phyloP scores from a whole-genome alignment of 225 moss, liverwort and hornwort genomes.

The Anthoceros angustus region DNA sequence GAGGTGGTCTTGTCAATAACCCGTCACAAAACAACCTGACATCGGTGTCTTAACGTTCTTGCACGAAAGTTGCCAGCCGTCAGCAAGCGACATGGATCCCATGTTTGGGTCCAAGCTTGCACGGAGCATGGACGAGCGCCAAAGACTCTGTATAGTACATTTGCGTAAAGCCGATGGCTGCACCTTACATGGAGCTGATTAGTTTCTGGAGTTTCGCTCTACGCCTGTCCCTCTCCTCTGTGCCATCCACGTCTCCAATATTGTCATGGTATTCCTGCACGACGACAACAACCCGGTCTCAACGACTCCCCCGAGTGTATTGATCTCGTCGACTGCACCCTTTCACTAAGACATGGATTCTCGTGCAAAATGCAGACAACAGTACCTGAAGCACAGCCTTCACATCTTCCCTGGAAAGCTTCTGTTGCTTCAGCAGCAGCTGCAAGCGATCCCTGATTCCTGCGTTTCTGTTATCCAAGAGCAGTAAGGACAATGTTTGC shows the following conservation, averaged over 20 bases:
- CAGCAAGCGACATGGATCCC: too few relatives aligned
- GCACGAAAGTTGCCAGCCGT: too few relatives aligned
- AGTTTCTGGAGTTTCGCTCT: conserved; percentile 73
- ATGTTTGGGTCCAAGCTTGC: too few relatives aligned
- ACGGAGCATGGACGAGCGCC: too few relatives aligned
- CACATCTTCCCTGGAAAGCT: conserved; percentile 59
- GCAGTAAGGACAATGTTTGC: too few relatives aligned
- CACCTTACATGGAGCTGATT: conserved; percentile 44
- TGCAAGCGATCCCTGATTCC: conserved; percentile 78
- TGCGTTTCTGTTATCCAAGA: conserved; percentile 37
- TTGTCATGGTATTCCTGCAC: conserved; percentile 77
- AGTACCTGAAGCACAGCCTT: conserved; percentile 70
- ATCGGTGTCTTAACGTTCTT: too few relatives aligned
- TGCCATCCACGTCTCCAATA: conserved; percentile 72
- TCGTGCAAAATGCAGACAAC: not conserved
- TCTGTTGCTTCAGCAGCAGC: conserved; percentile 68
- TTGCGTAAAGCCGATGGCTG: conserved; percentile 1
- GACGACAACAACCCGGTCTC: not conserved
- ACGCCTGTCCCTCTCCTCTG: conserved; percentile 72
- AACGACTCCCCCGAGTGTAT: not conserved
- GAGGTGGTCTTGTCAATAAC: too few relatives aligned
- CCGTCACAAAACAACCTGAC: too few relatives aligned
- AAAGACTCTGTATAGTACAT: not conserved
- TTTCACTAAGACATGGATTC: not conserved
- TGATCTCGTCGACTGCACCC: not conserved